Percentiles rank a stretch among this genome's conserved stretches.
Conservation (phyloP, 2,329 filamentous ascomycete genomes). For the Paraphoma sp. region DNA sequence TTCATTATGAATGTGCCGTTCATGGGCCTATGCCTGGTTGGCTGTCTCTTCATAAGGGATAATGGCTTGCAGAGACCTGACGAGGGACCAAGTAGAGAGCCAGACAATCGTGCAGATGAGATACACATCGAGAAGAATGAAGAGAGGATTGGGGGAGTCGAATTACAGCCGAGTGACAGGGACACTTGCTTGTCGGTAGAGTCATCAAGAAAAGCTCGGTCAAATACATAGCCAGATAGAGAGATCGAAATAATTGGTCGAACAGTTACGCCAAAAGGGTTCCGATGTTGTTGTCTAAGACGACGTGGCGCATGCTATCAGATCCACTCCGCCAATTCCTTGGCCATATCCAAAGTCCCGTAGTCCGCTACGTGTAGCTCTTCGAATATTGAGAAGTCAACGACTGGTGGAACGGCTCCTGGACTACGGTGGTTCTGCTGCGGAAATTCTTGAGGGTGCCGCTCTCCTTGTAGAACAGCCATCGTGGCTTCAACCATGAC, state of each 20-base stretch:
- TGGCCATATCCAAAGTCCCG: slow-evolving; percentile 13
- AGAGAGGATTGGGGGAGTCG: neutral
- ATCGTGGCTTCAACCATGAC: slow-evolving; percentile 20
- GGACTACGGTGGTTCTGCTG: neutral
- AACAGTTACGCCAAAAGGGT: no score
- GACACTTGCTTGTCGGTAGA: no score
- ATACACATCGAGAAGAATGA: neutral
- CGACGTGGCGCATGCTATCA: neutral
- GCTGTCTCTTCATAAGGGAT: slow-evolving; percentile 58
- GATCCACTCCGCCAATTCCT: slow-evolving; percentile 12
- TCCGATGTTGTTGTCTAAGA: neutral
- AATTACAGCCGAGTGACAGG: neutral
- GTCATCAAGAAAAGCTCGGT: no score
- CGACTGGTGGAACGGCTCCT: neutral
- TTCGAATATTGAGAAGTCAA: slow-evolving; percentile 16
- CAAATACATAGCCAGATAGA: no score
- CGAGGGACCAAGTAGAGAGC: slow-evolving; percentile 4
- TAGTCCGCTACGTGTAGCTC: slow-evolving; percentile 7
- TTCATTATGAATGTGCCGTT: slow-evolving; percentile 65
- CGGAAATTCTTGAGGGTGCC: neutral
- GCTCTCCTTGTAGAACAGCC: slow-evolving; percentile 10
- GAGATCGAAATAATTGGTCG: no score
- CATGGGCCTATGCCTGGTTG: slow-evolving; percentile 58
- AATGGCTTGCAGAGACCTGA: slow-evolving; percentile 52
- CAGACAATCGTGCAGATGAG: neutral